Conservation (phyloP, 176 grass and related monocot genomes). For the Zea mays region DNA sequence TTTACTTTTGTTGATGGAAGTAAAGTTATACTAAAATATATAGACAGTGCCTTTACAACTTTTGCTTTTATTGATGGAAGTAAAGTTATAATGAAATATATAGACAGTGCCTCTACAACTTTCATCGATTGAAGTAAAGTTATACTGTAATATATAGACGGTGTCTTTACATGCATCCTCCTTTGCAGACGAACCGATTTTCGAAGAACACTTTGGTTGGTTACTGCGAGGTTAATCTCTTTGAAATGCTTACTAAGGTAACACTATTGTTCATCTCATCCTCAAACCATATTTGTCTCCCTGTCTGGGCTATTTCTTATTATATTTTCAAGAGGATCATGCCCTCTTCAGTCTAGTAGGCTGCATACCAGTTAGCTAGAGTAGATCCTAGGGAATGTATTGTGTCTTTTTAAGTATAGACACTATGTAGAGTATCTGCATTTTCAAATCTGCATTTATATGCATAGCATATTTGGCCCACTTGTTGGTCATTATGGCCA, state of each 20-base stretch:
- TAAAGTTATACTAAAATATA: background rate
- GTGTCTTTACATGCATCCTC: slow-evolving; percentile 28
- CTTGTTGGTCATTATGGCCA: background rate
- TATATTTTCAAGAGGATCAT: background rate
- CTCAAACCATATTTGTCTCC: background rate
- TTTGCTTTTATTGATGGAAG: background rate
- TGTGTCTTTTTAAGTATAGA: background rate
- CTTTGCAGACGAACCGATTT: slow-evolving; percentile 75
- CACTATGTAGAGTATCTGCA: background rate
- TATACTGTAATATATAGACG: background rate
- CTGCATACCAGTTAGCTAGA: background rate
- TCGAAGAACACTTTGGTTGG: slow-evolving; percentile 93
- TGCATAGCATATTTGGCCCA: background rate
- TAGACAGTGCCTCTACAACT: background rate
- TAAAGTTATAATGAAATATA: background rate
- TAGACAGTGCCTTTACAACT: background rate
- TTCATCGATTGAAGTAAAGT: slow-evolving; percentile 12
- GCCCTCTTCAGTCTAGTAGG: background rate
- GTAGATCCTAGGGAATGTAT: background rate
- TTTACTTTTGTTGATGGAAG: background rate
- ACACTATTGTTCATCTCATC: slow-evolving; percentile 15
- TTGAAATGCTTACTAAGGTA: slow-evolving; percentile 79
- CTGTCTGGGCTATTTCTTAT: background rate
- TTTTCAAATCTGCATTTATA: too few species aligned
- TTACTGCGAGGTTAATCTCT: slow-evolving; percentile 94